A percentile compares a stretch with the other conserved stretches of the same genome.
Conservation (phyloP, 345 rosid genomes). For the Pistacia vera region DNA sequence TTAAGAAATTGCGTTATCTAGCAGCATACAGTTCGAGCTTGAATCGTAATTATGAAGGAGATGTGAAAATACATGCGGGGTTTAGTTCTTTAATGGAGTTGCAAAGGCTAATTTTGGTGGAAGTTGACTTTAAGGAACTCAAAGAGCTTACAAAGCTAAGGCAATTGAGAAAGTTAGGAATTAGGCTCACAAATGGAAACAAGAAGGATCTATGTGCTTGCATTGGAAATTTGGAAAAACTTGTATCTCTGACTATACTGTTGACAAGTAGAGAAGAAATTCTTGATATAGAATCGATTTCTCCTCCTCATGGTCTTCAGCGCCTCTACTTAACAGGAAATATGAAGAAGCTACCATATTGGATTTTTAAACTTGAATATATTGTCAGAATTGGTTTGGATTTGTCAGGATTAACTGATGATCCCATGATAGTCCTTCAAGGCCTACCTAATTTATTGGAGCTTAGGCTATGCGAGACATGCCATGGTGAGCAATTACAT, state of each 20-base stretch:
- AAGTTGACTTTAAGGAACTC: neutral
- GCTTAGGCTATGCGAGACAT: neutral
- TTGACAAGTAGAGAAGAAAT: neutral
- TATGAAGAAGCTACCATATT: neutral
- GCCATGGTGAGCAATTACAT: too few relatives aligned
- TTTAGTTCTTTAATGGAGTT: neutral
- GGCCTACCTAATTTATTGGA: too few relatives aligned
- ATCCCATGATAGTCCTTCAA: neutral
- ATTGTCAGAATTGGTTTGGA: neutral
- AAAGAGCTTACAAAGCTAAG: neutral
- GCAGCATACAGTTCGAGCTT: too few relatives aligned
- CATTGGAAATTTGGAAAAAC: constrained; percentile 17
- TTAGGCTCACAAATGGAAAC: constrained; percentile 3
- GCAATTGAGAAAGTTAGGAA: constrained; percentile 19
- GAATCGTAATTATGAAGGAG: neutral
- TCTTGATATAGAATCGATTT: constrained; percentile 19
- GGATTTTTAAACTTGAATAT: constrained; percentile 8
- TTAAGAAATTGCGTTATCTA: too few relatives aligned
- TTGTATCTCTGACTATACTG: neutral
- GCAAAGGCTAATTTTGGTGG: neutral
- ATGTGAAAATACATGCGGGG: neutral
- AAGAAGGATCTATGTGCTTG: neutral
- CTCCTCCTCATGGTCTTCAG: neutral
- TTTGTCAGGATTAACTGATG: neutral
- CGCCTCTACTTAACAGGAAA: neutral